Base-by-base conservation (phyloP, 768 basidiomycete species). In the Antrodiella citrinella region DNA sequence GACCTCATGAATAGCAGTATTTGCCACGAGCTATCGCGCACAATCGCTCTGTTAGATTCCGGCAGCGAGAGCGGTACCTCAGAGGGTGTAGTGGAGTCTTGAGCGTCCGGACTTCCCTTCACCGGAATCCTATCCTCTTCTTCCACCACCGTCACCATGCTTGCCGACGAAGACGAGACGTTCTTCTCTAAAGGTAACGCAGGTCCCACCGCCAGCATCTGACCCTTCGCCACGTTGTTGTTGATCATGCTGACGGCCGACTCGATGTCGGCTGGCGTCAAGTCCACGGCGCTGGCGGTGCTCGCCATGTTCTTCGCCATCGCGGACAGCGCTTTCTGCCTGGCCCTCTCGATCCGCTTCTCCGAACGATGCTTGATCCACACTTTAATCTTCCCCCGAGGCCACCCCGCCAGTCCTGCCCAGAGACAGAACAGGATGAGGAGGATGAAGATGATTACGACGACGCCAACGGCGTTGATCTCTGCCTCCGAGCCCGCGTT, bases 401-500 rank as follows among this genome's bases (percentile, higher is more conserved):
- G 40, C 26, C 54, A 51, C 51, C 56, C 52, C 35, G 58, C 58
- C 41, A 63, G 59, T 40, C 54, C 50, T 49, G 62, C 48, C 58
- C 59, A 62, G 47, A 66, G 62, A 18, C 44, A 49, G 55, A 56
- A 45, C 18, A 51, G 60, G 50, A 65, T 48, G 50, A 60, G 50
- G 58, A 62, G 51, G 47, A 65, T 49, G 47, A 60, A 57, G 42
- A 60, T 48, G 47, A 60, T 56, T 56, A 65, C 52, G 59, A 64
- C 50, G 50, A 62, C 47, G 41, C 65, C 65, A 46, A 61, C 44
- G 47, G 59, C 54, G 23, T 52, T 47, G 39, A 46, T 30, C 39
- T 48, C 23, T 21, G 47, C 21, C 23, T 45, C 47, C n/a, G 40
- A 47, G 45, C 26, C 30, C 11, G 44, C 44, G 52, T 51, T n/a